Percentiles rank a stretch among this genome's conserved stretches.
Conservation (phyloP, 768 basidiomycete genomes). For the Mycena kentingensis region DNA sequence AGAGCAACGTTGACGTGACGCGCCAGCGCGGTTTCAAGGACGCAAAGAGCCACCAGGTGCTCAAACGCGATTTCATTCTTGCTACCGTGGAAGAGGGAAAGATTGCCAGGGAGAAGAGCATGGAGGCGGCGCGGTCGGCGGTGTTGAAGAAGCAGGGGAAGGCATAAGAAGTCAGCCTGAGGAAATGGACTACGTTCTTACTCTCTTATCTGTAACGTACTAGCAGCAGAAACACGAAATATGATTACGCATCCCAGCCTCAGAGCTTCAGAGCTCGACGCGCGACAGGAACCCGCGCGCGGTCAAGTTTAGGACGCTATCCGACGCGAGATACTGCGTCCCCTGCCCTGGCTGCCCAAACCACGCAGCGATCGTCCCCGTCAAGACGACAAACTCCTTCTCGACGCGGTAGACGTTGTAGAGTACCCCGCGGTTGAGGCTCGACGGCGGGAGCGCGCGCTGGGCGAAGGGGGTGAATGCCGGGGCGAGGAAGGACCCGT, state of each 20-base stretch:
- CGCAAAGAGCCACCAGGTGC: conserved; percentile 38
- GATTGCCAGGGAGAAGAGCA: conserved; percentile 31
- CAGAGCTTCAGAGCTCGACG: too few relatives aligned
- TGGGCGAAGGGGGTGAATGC: conserved; percentile 13
- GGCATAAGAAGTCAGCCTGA: too few relatives aligned
- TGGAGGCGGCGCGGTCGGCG: background rate
- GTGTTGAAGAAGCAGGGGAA: background rate
- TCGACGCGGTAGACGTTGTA: conserved; percentile 18
- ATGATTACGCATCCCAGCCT: too few relatives aligned
- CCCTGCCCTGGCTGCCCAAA: conserved; percentile 24
- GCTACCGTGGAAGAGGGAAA: conserved; percentile 42
- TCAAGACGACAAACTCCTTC: conserved; percentile 9
- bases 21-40: conserved; percentile 55
- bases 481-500: conserved; percentile 10
- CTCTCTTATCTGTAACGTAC: too few relatives aligned
- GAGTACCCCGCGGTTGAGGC: conserved; percentile 1
- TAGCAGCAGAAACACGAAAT: too few relatives aligned
- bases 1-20: conserved; percentile 56
- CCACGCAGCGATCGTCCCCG: conserved; percentile 17
- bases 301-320: too few relatives aligned
- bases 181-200: too few relatives aligned
- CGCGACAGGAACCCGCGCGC: too few relatives aligned
- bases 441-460: conserved; percentile 13
- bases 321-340: conserved; percentile 12
- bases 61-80: conserved; percentile 46